phyloP scores from a whole-genome alignment of 768 basidiomycete genomes.

The Calvatia gigantea region DNA sequence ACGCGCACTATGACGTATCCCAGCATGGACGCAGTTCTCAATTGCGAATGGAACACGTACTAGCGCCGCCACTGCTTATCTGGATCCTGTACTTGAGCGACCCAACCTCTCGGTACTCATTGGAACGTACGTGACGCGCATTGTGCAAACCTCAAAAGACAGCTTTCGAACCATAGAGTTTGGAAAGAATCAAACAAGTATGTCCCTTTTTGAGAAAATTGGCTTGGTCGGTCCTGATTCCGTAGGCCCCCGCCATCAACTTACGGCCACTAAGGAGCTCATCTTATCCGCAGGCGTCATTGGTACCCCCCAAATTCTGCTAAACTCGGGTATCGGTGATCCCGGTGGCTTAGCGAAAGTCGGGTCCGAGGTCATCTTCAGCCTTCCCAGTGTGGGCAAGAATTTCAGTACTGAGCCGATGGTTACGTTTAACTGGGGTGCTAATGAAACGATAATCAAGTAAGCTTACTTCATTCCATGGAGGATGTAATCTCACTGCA shows the following conservation, averaged over 20 bases:
- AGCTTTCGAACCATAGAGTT: constrained; percentile 4
- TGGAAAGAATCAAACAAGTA: not conserved
- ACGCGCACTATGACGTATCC: not conserved
- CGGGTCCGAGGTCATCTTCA: not conserved
- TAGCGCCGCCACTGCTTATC: constrained; percentile 8
- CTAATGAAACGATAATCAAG: constrained; percentile 1
- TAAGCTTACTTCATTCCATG: not conserved
- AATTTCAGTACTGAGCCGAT: constrained; percentile 5
- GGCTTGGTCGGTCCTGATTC: not conserved
- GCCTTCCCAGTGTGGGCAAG: constrained; percentile 2
- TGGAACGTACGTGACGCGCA: not conserved
- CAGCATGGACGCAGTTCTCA: constrained; percentile 8
- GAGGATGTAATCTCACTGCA: not conserved
- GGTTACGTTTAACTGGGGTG: constrained; percentile 2
- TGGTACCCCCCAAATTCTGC: constrained; percentile 2
- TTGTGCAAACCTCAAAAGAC: not conserved
- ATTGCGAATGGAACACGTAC: constrained; percentile 11
- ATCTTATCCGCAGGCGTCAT: constrained; percentile 4
- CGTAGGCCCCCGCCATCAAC: constrained; percentile 1
- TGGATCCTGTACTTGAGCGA: constrained; percentile 3
- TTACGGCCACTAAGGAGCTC: not conserved
- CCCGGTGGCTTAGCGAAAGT: not conserved
- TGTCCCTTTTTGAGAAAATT: not conserved
- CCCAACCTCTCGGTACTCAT: constrained; percentile 9
- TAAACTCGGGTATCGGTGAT: constrained; percentile 8